Evolutionary conservation across 2,329 filamentous ascomycete genomes (phyloP).

Genomic region (Bisporella sp.): DNA sequence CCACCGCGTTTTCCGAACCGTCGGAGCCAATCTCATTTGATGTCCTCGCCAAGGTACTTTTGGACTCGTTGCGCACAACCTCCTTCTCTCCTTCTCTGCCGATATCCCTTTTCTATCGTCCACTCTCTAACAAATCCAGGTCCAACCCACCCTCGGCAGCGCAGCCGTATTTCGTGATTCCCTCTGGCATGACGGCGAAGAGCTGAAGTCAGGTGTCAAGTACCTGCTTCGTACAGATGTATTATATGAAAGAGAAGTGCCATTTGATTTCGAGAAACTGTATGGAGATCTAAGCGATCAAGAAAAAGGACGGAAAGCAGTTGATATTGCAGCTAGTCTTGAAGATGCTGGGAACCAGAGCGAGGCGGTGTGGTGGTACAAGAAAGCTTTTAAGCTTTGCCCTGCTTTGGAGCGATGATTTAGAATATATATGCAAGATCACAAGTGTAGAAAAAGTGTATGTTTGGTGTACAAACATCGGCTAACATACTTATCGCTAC

Average conservation of each 20-base stretch:
- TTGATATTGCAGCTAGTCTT: conserved; percentile 8
- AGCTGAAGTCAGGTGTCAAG: conserved; percentile 8
- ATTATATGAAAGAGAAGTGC: conserved; percentile 6
- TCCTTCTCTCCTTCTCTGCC: no score
- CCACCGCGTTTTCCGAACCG: no score
- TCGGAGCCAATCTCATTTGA: no score
- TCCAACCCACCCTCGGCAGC: conserved; percentile 7
- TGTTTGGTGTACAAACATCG: not conserved
- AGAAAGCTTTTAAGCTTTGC: conserved; percentile 8
- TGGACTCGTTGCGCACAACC: no score
- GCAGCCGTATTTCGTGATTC: conserved; percentile 11
- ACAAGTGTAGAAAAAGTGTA: not conserved
- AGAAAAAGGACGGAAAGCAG: conserved; percentile 7
- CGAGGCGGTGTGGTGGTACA: conserved; percentile 12
- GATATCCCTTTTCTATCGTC: not conserved
- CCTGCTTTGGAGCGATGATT: conserved; percentile 5
- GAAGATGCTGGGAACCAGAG: conserved; percentile 5
- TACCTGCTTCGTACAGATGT: conserved; percentile 15
- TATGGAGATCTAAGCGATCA: not conserved
- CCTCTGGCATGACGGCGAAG: conserved; percentile 15
- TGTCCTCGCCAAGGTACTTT: no score
- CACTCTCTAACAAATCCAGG: not conserved
- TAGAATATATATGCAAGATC: not conserved
- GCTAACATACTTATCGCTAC: no score
- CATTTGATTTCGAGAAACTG: conserved; percentile 10